Evolutionary conservation across 177 flowering plant species (phyloP).

Genomic region (Vitis hybrid): DNA sequence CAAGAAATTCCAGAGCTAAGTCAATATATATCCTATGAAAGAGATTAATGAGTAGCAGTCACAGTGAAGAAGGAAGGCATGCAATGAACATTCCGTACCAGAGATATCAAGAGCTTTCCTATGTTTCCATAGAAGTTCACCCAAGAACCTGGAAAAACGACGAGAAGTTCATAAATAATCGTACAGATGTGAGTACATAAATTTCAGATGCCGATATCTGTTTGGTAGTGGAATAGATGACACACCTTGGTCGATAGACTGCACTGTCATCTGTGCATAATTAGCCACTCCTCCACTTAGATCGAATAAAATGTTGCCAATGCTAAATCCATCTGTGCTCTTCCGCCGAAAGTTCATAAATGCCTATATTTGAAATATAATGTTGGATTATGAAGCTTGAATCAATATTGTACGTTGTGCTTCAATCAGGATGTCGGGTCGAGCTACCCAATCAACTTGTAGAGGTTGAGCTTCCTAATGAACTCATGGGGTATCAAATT

Average conservation of each 20-base stretch:
- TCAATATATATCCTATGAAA: no score
- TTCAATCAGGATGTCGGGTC: no score
- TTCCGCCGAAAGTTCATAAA: conserved; percentile 77
- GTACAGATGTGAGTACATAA: neutral
- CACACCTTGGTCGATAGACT: conserved; percentile 89
- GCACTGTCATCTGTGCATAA: conserved; percentile 78
- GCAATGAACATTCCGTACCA: conserved; percentile 49
- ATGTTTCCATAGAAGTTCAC: conserved; percentile 86
- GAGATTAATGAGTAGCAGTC: neutral
- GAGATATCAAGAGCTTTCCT: conserved; percentile 79
- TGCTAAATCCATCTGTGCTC: conserved; percentile 94
- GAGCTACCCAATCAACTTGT: no score
- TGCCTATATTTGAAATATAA: conserved; percentile 42
- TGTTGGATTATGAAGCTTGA: no score
- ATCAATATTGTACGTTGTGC: no score
- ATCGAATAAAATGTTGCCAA: conserved; percentile 87
- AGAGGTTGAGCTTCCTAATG: no score
- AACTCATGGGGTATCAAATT: no score
- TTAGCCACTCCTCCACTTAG: conserved; percentile 75
- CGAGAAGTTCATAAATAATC: conserved; percentile 2
- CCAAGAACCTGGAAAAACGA: conserved; percentile 68
- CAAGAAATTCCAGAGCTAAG: no score
- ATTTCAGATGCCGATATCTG: neutral
- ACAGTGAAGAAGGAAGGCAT: neutral
- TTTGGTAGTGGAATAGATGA: conserved; percentile 1